Base-by-base conservation (phyloP, 345 rosid species). In the Ceriops tagal region DNA sequence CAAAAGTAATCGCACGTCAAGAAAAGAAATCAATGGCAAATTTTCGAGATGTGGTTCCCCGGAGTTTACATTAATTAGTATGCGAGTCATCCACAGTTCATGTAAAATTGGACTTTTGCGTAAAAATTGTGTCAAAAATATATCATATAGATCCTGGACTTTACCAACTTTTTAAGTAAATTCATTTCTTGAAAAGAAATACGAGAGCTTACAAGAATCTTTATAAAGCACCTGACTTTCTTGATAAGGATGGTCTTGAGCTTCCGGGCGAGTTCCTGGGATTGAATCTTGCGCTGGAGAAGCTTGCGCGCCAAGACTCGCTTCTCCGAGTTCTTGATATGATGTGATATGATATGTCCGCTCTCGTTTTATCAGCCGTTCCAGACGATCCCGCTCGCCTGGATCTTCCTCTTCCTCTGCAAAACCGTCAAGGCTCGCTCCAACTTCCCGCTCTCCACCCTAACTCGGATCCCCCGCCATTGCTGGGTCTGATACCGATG, bases 271-370 rank as follows among this genome's bases (percentile, higher is more conserved):
- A 86, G 78, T 32, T 88, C 91, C 81, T 89, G 83, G 16, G 96
- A 84, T 65, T 77, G 86, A 75, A 93, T 71, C 81, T 70, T 88
- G 3, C 84, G 85, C 75, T 89, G 81, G 18, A 91, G 87, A 64
- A 51, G 77, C 84, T 93, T 91, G 60, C 91, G 88, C 2, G 98
- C 97, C 60, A 93, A 65, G 58, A 93, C 85, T 34, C 95, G 88
- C 83, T 88, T 91, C 91, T 93, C 97, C 34, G 98, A 93, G 72
- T 93, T 89, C 87, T 89, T 93, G 61, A 89, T 46, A 77, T 91
- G 98, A 63, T 74, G 1, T 24, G 26, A 24, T 24, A 24, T 0
- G 26, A 24, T 24, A 86, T 20, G 77, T 83, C 85, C 83, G 88
- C 56, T 78, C 71, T 4, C 74, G 74, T 85, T 88, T 93, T 39